A percentile compares a stretch with the other conserved stretches of the same genome.
Conservation (phyloP, 257 asterid genomes). For the Ilex aquifolium region DNA sequence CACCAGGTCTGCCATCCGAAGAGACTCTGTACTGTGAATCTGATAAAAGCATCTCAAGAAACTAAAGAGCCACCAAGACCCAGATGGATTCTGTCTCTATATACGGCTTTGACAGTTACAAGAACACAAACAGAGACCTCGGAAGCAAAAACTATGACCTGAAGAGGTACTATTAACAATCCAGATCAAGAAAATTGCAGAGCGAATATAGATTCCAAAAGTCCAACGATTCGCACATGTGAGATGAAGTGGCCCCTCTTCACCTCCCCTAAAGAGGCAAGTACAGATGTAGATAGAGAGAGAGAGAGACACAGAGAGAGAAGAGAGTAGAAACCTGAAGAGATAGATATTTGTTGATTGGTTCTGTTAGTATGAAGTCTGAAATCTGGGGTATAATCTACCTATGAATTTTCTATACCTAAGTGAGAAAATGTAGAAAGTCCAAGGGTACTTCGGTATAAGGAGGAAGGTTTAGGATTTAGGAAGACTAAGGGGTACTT, state of each 20-base stretch:
- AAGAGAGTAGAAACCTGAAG: slow-evolving; percentile 2
- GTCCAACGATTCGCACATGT: slow-evolving; percentile 2
- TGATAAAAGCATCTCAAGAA: slow-evolving; percentile 4
- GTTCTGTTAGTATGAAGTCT: not conserved
- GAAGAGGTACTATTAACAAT: slow-evolving; percentile 1
- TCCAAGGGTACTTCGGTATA: too few relatives aligned
- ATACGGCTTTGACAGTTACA: not conserved
- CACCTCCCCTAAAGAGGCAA: not conserved
- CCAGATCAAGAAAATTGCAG: slow-evolving; percentile 14
- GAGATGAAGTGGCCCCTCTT: not conserved
- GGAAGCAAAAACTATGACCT: slow-evolving; percentile 8
- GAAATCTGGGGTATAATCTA: too few relatives aligned
- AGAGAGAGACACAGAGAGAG: not conserved
- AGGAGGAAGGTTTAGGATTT: too few relatives aligned
- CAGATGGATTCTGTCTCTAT: not conserved
- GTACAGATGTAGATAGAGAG: not conserved
- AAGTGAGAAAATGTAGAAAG: too few relatives aligned
- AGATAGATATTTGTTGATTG: slow-evolving; percentile 21
- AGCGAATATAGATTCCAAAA: not conserved
- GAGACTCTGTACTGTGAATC: slow-evolving; percentile 6
- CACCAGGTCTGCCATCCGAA: slow-evolving; percentile 20
- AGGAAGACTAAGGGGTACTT: too few relatives aligned
- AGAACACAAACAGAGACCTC: not conserved
- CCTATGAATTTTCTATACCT: too few relatives aligned
- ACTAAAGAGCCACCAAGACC: slow-evolving; percentile 12